Conservation (phyloP, 2,329 filamentous ascomycete species). For the Geosmithia morbida region DNA sequence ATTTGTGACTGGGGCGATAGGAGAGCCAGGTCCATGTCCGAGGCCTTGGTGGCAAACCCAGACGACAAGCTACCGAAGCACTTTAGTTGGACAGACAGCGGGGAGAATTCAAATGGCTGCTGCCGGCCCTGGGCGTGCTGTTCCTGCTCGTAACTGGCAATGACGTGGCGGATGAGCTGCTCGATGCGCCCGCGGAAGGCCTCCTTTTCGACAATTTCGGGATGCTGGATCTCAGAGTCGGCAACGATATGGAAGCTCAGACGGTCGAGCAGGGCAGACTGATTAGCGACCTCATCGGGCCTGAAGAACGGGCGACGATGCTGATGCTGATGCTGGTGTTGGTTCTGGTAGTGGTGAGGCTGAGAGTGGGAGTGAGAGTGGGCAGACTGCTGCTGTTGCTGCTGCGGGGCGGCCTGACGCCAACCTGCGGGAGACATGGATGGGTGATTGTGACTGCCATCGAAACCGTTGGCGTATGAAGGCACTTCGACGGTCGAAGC, state of each 20-base stretch:
- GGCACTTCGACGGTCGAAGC: neutral
- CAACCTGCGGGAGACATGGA: neutral
- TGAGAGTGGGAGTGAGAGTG: neutral
- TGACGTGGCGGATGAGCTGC: slow-evolving; percentile 43
- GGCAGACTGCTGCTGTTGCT: neutral
- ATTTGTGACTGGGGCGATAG: slow-evolving; percentile 47
- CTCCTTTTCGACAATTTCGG: slow-evolving; percentile 59
- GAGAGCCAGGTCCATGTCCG: slow-evolving; percentile 80
- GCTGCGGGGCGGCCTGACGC: slow-evolving; percentile 4
- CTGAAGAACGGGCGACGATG: slow-evolving; percentile 7
- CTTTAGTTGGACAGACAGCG: slow-evolving; percentile 48
- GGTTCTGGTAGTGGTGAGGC: slow-evolving; percentile 4
- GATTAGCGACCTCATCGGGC: slow-evolving; percentile 31
- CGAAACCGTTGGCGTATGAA: neutral
- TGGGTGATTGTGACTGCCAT: neutral
- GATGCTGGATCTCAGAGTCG: slow-evolving; percentile 44
- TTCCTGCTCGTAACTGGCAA: slow-evolving; percentile 35
- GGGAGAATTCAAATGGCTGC: slow-evolving; percentile 27
- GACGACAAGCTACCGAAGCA: slow-evolving; percentile 75
- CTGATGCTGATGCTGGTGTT: slow-evolving; percentile 5
- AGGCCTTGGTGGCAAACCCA: slow-evolving; percentile 76
- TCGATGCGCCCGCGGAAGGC: slow-evolving; percentile 52
- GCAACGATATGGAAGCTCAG: slow-evolving; percentile 31
- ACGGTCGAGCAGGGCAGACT: slow-evolving; percentile 32
- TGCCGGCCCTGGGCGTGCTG: slow-evolving; percentile 1